Base-by-base conservation (phyloP, 2,329 filamentous ascomycete species). In the Diaporthe longicolla region DNA sequence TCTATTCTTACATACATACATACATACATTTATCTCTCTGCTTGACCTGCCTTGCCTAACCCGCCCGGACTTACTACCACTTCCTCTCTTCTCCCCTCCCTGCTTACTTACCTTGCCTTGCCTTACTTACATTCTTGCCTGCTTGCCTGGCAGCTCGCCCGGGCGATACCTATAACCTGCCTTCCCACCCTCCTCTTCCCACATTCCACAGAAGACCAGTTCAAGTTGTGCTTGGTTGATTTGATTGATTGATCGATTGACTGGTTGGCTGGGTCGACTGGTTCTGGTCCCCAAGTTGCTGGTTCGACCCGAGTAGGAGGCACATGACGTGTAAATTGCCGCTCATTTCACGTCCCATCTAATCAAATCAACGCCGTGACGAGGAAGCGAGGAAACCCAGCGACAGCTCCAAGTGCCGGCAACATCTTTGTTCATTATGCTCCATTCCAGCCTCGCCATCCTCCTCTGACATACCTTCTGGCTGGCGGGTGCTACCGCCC, bases 401-500 rank as follows among this genome's bases (percentile, higher is more conserved):
- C 35, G 61, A 52, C 17, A 43, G 43, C 32, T 68, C 63, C 55
- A 73, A 69, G 63, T 74, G 63, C 73, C 70, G 73, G 73, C 73
- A 72, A 66, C 57, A 72, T 50, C 45, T 40, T 40, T 50, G 58
- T 45, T 72, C 65, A 61, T 66, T 50, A 75, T 73, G 73, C 54
- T 19, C 73, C 71, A 70, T 69, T 57, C 71, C 57, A 69, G 50
- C 19, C 68, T 24, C 66, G 58, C 54, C 65, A 48, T 61, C 43
- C 57, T 75, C 65, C 66, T 75, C 71, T 73, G 71, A 75, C 43
- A 66, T 73, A 72, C 43, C 57, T 68, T 32, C 57, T 71, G 70
- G 70, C 74, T 40, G 70, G 70, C 63, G 59, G 73, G 70, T 74
- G 70, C 70, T 58, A 74, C 73, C 73, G 55, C 73, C 66, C 50